Evolutionary conservation across 1,284 basidiomycete species (phyloP).

Genomic region (Cutaneotrichosporon cavernicola): DNA sequence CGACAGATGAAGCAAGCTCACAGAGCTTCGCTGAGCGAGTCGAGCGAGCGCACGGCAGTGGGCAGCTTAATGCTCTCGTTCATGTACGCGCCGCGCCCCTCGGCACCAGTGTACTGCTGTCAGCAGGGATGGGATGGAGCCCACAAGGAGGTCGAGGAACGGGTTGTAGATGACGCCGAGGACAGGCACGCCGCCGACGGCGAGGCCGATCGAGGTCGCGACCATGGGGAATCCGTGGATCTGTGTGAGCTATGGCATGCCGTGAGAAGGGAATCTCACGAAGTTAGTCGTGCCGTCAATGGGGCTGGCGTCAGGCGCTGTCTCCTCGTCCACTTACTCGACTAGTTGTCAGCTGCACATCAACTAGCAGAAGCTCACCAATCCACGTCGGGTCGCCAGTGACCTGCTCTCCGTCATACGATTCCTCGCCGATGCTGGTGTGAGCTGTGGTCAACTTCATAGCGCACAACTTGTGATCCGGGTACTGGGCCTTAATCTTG

Average conservation of each 20-base stretch:
- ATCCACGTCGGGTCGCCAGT: slow-evolving; percentile 90
- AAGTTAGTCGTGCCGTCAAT: slow-evolving; percentile 79
- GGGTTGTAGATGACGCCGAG: slow-evolving; percentile 92
- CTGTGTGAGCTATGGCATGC: slow-evolving; percentile 19
- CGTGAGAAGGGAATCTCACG: slow-evolving; percentile 57
- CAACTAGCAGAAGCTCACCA: slow-evolving; percentile 29
- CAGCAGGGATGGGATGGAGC: slow-evolving; percentile 13
- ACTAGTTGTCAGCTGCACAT: slow-evolving; percentile 31
- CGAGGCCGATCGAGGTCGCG: slow-evolving; percentile 87
- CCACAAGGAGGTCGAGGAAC: slow-evolving; percentile 75
- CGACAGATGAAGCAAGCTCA: slow-evolving; percentile 19
- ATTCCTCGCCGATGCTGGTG: slow-evolving; percentile 82
- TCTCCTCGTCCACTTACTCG: slow-evolving; percentile 30
- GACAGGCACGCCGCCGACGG: slow-evolving; percentile 73
- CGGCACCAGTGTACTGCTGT: slow-evolving; percentile 72
- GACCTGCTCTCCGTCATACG: slow-evolving; percentile 71
- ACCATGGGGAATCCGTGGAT: slow-evolving; percentile 70
- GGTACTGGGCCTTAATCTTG: slow-evolving; percentile 68
- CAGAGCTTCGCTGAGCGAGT: slow-evolving; percentile 75
- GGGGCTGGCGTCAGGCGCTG: slow-evolving; percentile 34
- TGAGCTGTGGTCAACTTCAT: slow-evolving; percentile 7
- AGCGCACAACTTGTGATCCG: slow-evolving; percentile 76
- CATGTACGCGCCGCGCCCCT: slow-evolving; percentile 77
- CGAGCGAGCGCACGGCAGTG: slow-evolving; percentile 72
- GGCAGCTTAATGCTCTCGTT: slow-evolving; percentile 62